Base-by-base conservation (phyloP, 106 monocot genomes). In the Dendrobium officinale region DNA sequence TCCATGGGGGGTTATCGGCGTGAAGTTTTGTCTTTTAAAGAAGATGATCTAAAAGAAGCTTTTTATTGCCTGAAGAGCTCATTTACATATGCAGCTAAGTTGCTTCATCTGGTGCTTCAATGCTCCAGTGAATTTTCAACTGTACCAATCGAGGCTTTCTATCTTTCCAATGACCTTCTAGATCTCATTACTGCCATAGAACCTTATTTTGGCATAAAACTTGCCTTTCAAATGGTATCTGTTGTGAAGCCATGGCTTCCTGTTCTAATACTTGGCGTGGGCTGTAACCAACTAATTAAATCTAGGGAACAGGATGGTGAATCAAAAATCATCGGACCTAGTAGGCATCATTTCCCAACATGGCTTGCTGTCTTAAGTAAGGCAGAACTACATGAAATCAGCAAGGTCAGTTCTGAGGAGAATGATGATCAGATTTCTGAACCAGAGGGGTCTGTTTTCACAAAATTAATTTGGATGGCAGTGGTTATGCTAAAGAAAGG, bases 191-290 rank as follows among this genome's bases (percentile, higher is more conserved):
- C 80, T 31, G 84, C 87, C 41, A 26, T 93, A 48, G 96, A 96
- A 79, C 78, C 82, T 29, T 79, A 75, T 67, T 26, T 85, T 72
- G 91, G 91, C 55, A 79, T 78, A 3, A 86, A 77, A 42, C 82
- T 81, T 82, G 92, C 92, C 4, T 80, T 80, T 10, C 75, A 79
- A 79, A 27, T 88, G 41, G 18, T 89, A 40, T 75, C 89, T 54
- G 73, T 86, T 80, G 89, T 84, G 9, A 92, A 91, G 66, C 82
- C 83, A 70, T 98, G 98, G 98, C 78, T 98, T 19, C 92, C 95
- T 72, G 84, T 89, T 85, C 74, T 98, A 67, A 72, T 96, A 75
- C 75, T 96, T 16, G 96, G 91, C 3, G 75, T 92, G 24, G 87
- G 90, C 76, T 91, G 84, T 78, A 75, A 80, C 37, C 68, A 90